These are phyloP conservation scores for Aspergillus ochraceoroseus DNA, from an alignment of 2,329 filamentous ascomycete species.

Conservation along the genomic window DNA sequence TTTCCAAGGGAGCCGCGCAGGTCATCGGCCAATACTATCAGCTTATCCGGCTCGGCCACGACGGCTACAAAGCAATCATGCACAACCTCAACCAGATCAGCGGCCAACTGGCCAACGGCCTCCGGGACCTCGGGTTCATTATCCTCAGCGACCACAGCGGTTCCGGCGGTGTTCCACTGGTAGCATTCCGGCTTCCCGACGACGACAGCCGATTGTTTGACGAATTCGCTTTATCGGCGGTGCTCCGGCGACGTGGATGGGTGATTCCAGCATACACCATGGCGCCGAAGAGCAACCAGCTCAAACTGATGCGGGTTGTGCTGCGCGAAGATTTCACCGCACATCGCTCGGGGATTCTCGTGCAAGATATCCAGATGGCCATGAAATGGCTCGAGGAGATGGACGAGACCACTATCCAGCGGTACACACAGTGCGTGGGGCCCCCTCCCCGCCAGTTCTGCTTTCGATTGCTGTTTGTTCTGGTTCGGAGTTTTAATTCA, in stretches of 20 bases:
- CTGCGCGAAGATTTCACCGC: slow-evolving; percentile 86
- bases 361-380: slow-evolving; percentile 72
- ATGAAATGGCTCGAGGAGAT: slow-evolving; percentile 64
- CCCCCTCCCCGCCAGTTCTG: background rate
- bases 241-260: slow-evolving; percentile 79
- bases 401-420: slow-evolving; percentile 64
- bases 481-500: too few species aligned
- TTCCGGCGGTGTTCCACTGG: slow-evolving; percentile 70
- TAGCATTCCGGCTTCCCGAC: slow-evolving; percentile 72
- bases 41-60: slow-evolving; percentile 63
- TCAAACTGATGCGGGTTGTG: slow-evolving; percentile 89
- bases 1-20: slow-evolving; percentile 65
- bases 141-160: slow-evolving; percentile 79
- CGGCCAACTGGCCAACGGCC: slow-evolving; percentile 70
- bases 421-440: slow-evolving; percentile 56
- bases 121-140: slow-evolving; percentile 70
- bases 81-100: slow-evolving; percentile 79
- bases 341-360: slow-evolving; percentile 69
- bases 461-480: background rate
- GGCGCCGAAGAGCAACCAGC: slow-evolving; percentile 73
- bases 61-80: slow-evolving; percentile 59
- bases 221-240: slow-evolving; percentile 73
- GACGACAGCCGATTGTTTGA: slow-evolving; percentile 56
- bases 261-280: slow-evolving; percentile 94
- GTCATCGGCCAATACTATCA: slow-evolving; percentile 70